These are phyloP conservation scores for Linderina pennispora DNA, from an alignment of 192 early-diverging fungal genomes.

Conservation along the genomic window DNA sequence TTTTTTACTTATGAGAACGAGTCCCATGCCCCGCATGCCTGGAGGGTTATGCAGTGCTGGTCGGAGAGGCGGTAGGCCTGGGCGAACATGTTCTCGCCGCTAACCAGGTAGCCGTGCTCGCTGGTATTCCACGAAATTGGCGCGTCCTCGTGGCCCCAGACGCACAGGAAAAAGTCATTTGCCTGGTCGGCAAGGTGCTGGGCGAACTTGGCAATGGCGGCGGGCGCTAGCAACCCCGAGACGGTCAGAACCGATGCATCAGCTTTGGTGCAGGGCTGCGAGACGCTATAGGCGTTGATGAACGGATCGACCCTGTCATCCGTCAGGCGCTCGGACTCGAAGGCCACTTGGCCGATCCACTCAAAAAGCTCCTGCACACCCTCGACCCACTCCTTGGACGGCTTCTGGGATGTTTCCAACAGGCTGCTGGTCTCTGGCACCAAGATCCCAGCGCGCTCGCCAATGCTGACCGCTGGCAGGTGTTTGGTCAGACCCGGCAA, in stretches of 20 bases:
- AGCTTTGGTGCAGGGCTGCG: background rate
- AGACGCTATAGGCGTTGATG: slow-evolving; percentile 13
- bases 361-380: slow-evolving; percentile 25
- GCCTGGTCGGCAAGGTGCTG: background rate
- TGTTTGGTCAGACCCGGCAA: slow-evolving; percentile 9
- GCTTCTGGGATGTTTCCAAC: background rate
- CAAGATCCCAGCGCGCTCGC: background rate
- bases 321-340: slow-evolving; percentile 1
- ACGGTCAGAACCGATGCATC: slow-evolving; percentile 6
- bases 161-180: slow-evolving; percentile 11
- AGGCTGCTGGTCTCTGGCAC: slow-evolving; percentile 9
- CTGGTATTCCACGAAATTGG: slow-evolving; percentile 25
- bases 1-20: slow-evolving; percentile 19
- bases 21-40: slow-evolving; percentile 43
- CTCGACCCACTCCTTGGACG: slow-evolving; percentile 20
- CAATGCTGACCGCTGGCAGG: background rate
- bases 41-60: slow-evolving; percentile 22
- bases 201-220: slow-evolving; percentile 10
- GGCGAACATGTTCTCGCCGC: slow-evolving; percentile 40
- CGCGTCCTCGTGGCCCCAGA: slow-evolving; percentile 43
- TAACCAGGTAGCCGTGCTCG: slow-evolving; percentile 27
- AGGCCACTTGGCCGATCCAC: slow-evolving; percentile 33
- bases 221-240: slow-evolving; percentile 22
- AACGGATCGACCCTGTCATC: background rate
- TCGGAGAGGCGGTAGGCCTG: slow-evolving; percentile 6